A percentile compares a stretch with the other conserved stretches of the same genome.
These are phyloP conservation scores for Marvania coccoides DNA, from an alignment of 139 green algal species.

Conservation along the genomic window DNA sequence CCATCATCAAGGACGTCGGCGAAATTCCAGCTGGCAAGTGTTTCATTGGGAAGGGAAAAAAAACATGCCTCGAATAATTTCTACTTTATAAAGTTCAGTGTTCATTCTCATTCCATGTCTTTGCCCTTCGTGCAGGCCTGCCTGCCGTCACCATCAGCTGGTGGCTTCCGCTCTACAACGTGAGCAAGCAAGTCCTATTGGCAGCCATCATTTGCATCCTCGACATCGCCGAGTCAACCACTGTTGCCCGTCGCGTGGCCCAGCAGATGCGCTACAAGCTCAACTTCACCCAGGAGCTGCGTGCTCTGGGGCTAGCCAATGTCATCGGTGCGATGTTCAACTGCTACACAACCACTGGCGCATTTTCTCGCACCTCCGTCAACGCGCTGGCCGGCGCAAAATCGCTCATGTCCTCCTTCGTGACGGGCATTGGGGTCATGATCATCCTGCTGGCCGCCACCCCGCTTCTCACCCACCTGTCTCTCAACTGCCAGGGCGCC, in stretches of 20 bases:
- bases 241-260: slow-evolving; percentile 77
- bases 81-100: too few relatives aligned
- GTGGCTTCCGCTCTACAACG: slow-evolving; percentile 37
- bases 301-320: slow-evolving; percentile 81
- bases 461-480: too few relatives aligned
- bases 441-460: slow-evolving; percentile 72
- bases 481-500: slow-evolving; percentile 57
- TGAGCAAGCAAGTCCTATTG: slow-evolving; percentile 31
- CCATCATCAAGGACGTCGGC: slow-evolving; percentile 30
- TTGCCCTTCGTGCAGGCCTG: slow-evolving; percentile 28
- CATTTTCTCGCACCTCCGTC: slow-evolving; percentile 80
- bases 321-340: slow-evolving; percentile 73
- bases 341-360: slow-evolving; percentile 80
- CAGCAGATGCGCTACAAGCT: slow-evolving; percentile 73
- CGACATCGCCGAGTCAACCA: slow-evolving; percentile 72
- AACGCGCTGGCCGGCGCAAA: slow-evolving; percentile 48
- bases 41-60: too few relatives aligned
- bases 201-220: slow-evolving; percentile 54
- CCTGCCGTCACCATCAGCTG: slow-evolving; percentile 28
- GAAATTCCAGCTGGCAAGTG: too few relatives aligned
- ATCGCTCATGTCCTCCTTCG: slow-evolving; percentile 43
- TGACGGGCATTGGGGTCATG: slow-evolving; percentile 52
- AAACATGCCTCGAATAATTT: too few relatives aligned
- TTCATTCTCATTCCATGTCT: too few relatives aligned
- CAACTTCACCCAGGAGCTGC: slow-evolving; percentile 75